Base-by-base conservation (phyloP, 1,284 basidiomycete genomes). In the Lentinula novae-zelandiae region DNA sequence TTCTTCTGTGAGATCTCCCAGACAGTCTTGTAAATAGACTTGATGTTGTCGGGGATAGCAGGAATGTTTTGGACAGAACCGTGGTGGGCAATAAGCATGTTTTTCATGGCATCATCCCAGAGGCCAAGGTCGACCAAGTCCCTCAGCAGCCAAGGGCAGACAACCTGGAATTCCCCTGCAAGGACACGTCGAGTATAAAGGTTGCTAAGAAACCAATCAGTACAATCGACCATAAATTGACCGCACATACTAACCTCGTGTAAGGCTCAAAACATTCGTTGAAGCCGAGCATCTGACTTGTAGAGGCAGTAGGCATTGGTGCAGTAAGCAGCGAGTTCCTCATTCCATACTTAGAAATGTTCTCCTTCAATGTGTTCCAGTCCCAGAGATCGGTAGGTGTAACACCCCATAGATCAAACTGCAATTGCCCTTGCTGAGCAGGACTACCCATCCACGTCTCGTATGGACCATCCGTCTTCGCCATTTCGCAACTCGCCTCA, bases 1-100 rank as follows among this genome's bases (percentile, higher is more conserved):
- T 93, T 95, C 90, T 98, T 98, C 81, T 99, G 97, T 62, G 87
- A 91, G 75, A 99, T 97, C 81, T 99, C 97, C 97, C 97, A 99
- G 53, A 98, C 95, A 9, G 96, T 98, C 82, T 96, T 97, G 85
- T 97, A 98, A 75, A 98, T 94, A 5, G 92, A 90, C 81, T 98
- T 97, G 77, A 96, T 82, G 65, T 96, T 87, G 64, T 87, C 88
- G 1, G 95, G 95, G 67, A 98, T 94, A 60, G 72, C 82, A 44
- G 89, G 84, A 69, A 96, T 94, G 73, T 89, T 93, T 74, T 98
- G 96, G 60, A 99, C 84, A 12, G 96, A 98, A 49, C 95, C 96
- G 70, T 95, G 92, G 78, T 97, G 91, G 7, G 97, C 97, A 67
- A 99, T 99, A 76, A 99, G 95, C 81, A 93, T 90, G 79, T 98